Percentiles rank a stretch among this genome's conserved stretches.
phyloP scores from a whole-genome alignment of 441 rosid species.

The Syzygium syzygioides region DNA sequence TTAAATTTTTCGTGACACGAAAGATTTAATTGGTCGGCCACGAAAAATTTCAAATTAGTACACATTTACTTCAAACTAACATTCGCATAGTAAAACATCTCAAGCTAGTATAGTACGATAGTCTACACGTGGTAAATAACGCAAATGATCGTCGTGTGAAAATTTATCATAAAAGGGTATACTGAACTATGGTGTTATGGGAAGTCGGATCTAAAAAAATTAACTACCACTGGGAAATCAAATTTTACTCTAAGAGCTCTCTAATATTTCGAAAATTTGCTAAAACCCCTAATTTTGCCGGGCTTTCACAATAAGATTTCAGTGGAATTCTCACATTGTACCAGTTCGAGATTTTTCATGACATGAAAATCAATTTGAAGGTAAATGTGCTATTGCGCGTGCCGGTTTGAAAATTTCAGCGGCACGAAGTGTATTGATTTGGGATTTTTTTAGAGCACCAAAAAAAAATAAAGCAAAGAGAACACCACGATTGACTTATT shows the following conservation, averaged over 20 bases:
- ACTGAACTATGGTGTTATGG: accelerated
- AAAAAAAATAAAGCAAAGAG: too few relatives aligned
- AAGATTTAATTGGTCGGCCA: not conserved
- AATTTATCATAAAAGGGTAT: not conserved
- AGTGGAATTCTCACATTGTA: accelerated
- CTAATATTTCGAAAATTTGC: not conserved
- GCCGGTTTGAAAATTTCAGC: accelerated
- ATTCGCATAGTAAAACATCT: too few relatives aligned
- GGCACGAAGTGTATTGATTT: accelerated
- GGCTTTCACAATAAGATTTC: accelerated
- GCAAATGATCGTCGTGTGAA: accelerated
- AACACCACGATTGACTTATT: too few relatives aligned
- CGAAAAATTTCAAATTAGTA: too few relatives aligned
- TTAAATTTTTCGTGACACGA: too few relatives aligned
- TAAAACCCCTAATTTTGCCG: accelerated
- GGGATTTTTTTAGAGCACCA: not conserved
- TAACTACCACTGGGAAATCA: not conserved
- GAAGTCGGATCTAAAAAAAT: too few relatives aligned
- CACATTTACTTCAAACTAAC: not conserved
- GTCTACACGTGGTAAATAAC: accelerated
- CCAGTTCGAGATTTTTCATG: accelerated
- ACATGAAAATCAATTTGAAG: accelerated
- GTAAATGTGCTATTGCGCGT: accelerated
- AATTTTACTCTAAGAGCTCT: not conserved
- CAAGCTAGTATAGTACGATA: not conserved